These are phyloP conservation scores for Sclerotinia subarctica DNA, from an alignment of 2,329 filamentous ascomycete genomes.

Conservation along the genomic window DNA sequence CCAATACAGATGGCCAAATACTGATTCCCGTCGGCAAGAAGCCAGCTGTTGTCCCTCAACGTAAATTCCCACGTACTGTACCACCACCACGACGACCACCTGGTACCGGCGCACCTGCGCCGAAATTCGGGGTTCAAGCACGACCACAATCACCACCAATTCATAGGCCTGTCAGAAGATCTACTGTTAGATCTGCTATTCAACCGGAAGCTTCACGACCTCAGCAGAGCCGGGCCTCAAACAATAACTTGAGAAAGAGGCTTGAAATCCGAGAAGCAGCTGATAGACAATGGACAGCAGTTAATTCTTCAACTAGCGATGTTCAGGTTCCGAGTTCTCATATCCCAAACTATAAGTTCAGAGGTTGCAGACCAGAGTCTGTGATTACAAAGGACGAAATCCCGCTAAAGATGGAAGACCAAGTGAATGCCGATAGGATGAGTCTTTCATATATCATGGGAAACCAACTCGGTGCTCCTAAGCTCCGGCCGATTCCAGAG, in stretches of 20 bases:
- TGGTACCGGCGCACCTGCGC: background rate
- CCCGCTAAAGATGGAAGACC: background rate
- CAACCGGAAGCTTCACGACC: background rate
- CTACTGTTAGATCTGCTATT: no score
- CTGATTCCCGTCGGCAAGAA: background rate
- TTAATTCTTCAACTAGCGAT: no score
- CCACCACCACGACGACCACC: background rate
- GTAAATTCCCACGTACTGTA: background rate
- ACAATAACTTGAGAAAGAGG: background rate
- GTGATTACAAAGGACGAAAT: background rate
- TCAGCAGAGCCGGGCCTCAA: background rate
- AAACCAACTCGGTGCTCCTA: no score
- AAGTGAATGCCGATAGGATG: background rate
- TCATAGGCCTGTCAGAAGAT: background rate
- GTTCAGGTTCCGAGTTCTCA: no score
- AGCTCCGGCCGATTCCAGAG: background rate
- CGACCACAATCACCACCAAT: background rate
- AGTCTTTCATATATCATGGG: slow-evolving; percentile 1
- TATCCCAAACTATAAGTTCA: background rate
- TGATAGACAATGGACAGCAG: background rate
- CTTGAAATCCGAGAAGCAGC: background rate
- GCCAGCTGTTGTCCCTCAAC: background rate
- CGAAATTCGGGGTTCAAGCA: background rate
- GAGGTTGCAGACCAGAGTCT: no score
- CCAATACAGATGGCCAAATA: slow-evolving; percentile 11